phyloP scores from a whole-genome alignment of 176 grass and related monocot species.

The Juncus effusus region DNA sequence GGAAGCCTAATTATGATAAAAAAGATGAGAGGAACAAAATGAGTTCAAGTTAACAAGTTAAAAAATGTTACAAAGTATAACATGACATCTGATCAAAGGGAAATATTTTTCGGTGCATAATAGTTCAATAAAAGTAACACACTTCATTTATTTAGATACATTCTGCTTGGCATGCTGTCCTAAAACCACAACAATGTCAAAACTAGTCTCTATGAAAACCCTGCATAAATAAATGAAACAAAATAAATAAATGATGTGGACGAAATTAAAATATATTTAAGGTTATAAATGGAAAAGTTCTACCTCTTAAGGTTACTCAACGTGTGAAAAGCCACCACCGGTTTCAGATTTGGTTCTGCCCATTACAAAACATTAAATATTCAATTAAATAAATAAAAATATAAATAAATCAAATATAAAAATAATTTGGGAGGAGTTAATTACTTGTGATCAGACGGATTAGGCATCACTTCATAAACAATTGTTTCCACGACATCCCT shows the following conservation, averaged over 20 bases:
- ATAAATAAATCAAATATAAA: not conserved
- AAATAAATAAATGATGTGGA: not conserved
- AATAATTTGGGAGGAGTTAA: slow-evolving; percentile 16
- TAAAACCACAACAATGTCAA: not conserved
- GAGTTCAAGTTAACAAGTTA: not conserved
- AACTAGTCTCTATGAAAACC: not conserved
- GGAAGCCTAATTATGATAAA: too few relatives aligned
- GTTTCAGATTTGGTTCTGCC: slow-evolving; percentile 63
- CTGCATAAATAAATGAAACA: not conserved
- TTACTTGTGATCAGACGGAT: slow-evolving; percentile 99
- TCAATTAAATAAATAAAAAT: slow-evolving; percentile 4
- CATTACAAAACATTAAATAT: slow-evolving; percentile 1
- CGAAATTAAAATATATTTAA: not conserved
- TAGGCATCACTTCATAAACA: slow-evolving; percentile 92
- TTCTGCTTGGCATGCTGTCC: not conserved
- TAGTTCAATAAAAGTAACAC: not conserved
- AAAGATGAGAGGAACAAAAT: not conserved
- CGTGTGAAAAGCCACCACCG: slow-evolving; percentile 57
- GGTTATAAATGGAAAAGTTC: slow-evolving; percentile 11
- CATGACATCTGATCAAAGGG: not conserved
- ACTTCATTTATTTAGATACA: slow-evolving; percentile 20
- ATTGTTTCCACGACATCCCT: slow-evolving; percentile 97
- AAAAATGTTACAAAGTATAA: not conserved
- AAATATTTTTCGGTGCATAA: slow-evolving; percentile 7
- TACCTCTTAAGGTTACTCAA: slow-evolving; percentile 58